Evolutionary conservation across 495 filamentous ascomycete genomes (phyloP).

Genomic region (Daldinia decipiens): DNA sequence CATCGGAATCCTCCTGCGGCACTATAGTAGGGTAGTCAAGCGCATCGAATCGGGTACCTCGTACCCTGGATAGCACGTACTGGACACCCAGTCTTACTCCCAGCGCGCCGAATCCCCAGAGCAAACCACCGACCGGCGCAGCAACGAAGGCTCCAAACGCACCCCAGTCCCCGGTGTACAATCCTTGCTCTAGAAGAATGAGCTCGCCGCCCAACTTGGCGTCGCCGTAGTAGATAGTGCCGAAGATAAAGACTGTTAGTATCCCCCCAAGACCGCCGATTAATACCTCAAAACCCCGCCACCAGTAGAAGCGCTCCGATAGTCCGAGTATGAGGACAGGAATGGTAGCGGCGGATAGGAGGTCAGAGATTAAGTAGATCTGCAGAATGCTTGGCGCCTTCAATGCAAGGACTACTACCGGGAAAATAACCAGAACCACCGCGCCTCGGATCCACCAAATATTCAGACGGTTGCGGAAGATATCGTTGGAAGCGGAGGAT

Average conservation of each 20-base stretch:
- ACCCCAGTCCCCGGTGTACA: constrained; percentile 78
- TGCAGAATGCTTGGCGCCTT: constrained; percentile 75
- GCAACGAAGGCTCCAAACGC: constrained; percentile 82
- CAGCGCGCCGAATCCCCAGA: constrained; percentile 73
- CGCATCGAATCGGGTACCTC: constrained; percentile 67
- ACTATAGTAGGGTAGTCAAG: constrained; percentile 64
- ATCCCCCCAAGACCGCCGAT: constrained; percentile 76
- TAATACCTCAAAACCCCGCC: constrained; percentile 78
- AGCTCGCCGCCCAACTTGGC: constrained; percentile 70
- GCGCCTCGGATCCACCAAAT: constrained; percentile 72
- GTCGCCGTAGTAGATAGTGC: constrained; percentile 73
- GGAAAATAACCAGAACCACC: constrained; percentile 74
- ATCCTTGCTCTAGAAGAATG: constrained; percentile 72
- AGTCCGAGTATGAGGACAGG: constrained; percentile 75
- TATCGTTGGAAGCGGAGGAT: constrained; percentile 75
- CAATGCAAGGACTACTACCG: constrained; percentile 74
- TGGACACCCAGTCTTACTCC: constrained; percentile 63
- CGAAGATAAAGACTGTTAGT: constrained; percentile 79
- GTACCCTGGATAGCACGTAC: constrained; percentile 60
- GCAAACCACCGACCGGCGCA: constrained; percentile 74
- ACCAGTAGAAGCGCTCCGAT: constrained; percentile 70
- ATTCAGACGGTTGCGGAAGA: constrained; percentile 79
- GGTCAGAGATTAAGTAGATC: constrained; percentile 80
- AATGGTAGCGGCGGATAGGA: constrained; percentile 74
- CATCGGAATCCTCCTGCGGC: constrained; percentile 41